phyloP scores from a whole-genome alignment of 2,329 filamentous ascomycete genomes.

The Monilinia laxa region DNA sequence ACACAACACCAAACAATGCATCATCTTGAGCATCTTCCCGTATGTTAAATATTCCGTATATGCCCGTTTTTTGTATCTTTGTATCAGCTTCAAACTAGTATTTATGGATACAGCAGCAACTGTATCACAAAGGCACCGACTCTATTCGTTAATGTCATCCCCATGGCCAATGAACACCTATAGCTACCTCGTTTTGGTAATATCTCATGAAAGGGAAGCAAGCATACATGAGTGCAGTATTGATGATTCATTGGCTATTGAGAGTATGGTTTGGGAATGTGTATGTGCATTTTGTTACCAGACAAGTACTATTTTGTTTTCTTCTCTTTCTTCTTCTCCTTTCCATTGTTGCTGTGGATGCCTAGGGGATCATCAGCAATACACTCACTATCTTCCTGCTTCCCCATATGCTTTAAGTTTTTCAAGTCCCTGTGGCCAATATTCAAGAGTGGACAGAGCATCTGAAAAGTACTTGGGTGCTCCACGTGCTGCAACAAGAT shows the following conservation, averaged over 20 bases:
- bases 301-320: neutral
- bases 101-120: neutral
- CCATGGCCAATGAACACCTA: neutral
- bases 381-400: neutral
- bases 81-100: neutral
- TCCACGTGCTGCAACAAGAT: conserved; percentile 14
- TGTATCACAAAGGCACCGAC: neutral
- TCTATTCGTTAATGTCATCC: neutral
- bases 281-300: neutral
- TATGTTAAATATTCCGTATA: neutral
- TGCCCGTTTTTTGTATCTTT: conserved; percentile 1
- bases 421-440: conserved; percentile 9
- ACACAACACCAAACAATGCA: conserved; percentile 18
- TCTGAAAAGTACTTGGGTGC: conserved; percentile 14
- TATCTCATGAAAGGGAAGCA: neutral
- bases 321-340: neutral
- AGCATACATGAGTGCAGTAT: neutral
- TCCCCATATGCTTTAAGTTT: conserved; percentile 4
- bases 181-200: neutral
- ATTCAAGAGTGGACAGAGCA: conserved; percentile 8
- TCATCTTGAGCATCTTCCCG: conserved; percentile 16
- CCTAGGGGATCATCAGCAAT: too few species aligned
- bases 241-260: neutral
- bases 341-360: neutral
- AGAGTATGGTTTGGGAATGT: neutral